Conservation (phyloP, 108 stramenopile genomes). For the Cyclotella kingstonii region DNA sequence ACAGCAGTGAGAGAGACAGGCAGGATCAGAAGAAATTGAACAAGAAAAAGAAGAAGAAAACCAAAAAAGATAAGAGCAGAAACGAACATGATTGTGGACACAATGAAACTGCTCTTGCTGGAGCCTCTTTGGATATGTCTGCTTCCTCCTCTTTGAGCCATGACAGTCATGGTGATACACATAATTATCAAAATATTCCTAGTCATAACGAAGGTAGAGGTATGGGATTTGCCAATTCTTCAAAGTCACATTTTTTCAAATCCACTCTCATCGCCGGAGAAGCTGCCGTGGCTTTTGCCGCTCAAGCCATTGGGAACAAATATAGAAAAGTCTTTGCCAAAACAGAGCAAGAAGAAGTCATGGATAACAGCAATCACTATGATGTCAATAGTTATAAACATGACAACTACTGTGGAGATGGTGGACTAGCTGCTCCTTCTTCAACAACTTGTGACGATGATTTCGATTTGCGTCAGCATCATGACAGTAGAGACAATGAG, state of each 20-base stretch:
- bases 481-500: background rate
- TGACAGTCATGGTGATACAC: no score
- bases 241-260: no score
- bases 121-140: no score
- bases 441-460: background rate
- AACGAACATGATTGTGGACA: no score
- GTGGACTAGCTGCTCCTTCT: slow-evolving; percentile 1
- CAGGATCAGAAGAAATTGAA: background rate
- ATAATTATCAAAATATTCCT: slow-evolving; percentile 3
- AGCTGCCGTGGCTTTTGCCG: slow-evolving; percentile 9
- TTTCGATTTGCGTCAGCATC: background rate
- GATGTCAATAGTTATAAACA: slow-evolving; percentile 13
- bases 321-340: background rate
- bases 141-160: no score
- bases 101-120: no score
- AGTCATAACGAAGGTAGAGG: slow-evolving; percentile 35
- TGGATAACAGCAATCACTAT: slow-evolving; percentile 30
- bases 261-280: background rate
- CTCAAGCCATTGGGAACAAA: slow-evolving; percentile 4
- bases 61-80: slow-evolving; percentile 8
- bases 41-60: background rate
- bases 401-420: background rate
- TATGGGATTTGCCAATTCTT: slow-evolving; percentile 4
- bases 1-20: background rate
- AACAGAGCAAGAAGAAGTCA: background rate